phyloP scores from a whole-genome alignment of 306 rosid species.

The Casuarina cunninghamiana region DNA sequence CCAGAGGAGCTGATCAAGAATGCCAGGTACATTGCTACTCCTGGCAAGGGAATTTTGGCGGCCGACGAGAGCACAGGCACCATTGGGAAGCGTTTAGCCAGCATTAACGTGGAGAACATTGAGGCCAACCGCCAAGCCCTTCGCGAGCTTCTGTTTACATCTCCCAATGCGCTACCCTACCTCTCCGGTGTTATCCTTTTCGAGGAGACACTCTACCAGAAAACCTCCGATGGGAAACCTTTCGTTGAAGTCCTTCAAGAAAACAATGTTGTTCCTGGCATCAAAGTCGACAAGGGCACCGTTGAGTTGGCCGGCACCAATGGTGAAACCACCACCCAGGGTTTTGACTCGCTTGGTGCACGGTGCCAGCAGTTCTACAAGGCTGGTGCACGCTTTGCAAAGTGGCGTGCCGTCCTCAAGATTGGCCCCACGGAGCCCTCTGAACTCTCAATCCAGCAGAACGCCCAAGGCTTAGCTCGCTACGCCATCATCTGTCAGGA shows the following conservation, averaged over 20 bases:
- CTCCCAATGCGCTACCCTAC: constrained; percentile 67
- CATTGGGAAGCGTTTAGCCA: constrained; percentile 80
- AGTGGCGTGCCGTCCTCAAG: constrained; percentile 91
- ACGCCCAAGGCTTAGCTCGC: constrained; percentile 93
- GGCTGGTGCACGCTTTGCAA: constrained; percentile 88
- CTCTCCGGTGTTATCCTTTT: constrained; percentile 91
- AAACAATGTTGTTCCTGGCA: constrained; percentile 80
- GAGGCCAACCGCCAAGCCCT: constrained; percentile 86
- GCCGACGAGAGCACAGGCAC: constrained; percentile 97
- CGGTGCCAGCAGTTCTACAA: constrained; percentile 81
- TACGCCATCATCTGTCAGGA: constrained; percentile 93
- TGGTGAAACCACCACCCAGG: constrained; percentile 88
- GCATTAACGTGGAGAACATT: constrained; percentile 82
- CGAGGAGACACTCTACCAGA: constrained; percentile 91
- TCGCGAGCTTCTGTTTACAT: constrained; percentile 86
- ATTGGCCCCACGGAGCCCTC: constrained; percentile 76
- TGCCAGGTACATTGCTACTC: constrained; percentile 82
- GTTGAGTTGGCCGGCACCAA: constrained; percentile 86
- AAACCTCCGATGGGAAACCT: constrained; percentile 66
- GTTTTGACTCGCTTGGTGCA: constrained; percentile 75
- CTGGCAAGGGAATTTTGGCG: constrained; percentile 88
- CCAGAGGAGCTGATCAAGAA: constrained; percentile 81
- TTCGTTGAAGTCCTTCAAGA: constrained; percentile 72
- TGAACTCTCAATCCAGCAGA: constrained; percentile 72
- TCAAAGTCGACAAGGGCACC: constrained; percentile 96